Conservation (phyloP, 208 protist genomes). For the Angomonas ambiguus region DNA sequence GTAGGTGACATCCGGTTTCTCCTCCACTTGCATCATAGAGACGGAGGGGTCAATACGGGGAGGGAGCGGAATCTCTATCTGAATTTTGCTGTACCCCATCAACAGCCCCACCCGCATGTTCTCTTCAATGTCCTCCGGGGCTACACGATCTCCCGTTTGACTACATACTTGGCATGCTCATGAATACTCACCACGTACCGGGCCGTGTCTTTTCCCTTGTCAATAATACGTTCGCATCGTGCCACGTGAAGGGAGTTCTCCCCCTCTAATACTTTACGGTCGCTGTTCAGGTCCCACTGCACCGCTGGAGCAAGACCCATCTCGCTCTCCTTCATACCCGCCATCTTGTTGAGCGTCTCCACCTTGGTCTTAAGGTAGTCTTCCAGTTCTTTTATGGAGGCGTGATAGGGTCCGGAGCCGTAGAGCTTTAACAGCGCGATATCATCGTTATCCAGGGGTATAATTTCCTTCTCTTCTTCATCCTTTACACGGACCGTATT, state of each 20-base stretch:
- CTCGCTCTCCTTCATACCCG: constrained; percentile 98
- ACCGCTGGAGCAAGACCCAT: constrained; percentile 98
- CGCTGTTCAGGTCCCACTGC: constrained; percentile 98
- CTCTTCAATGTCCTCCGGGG: constrained; percentile 99
- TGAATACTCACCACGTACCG: constrained; percentile 98
- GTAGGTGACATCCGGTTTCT: constrained; percentile 99
- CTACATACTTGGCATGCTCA: constrained; percentile 99
- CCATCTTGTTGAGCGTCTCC: constrained; percentile 95
- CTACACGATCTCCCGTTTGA: constrained; percentile 97
- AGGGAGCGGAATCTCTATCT: constrained; percentile 99
- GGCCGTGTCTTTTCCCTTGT: constrained; percentile 88
- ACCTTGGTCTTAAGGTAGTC: constrained; percentile 95
- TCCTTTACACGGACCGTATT: constrained; percentile 73
- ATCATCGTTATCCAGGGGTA: constrained; percentile 97
- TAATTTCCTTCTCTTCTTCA: constrained; percentile 86
- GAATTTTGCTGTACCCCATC: constrained; percentile 97
- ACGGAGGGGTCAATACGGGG: constrained; percentile 99
- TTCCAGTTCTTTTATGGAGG: constrained; percentile 95
- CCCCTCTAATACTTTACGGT: constrained; percentile 95
- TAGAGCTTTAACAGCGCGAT: constrained; percentile 99
- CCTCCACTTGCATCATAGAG: constrained; percentile 99
- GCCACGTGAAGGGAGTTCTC: constrained; percentile 98
- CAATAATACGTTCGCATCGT: constrained; percentile 99
- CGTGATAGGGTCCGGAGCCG: constrained; percentile 95
- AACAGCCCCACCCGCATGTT: constrained; percentile 98